phyloP scores from a whole-genome alignment of 1,284 basidiomycete genomes.

The Ganoderma multipileum region DNA sequence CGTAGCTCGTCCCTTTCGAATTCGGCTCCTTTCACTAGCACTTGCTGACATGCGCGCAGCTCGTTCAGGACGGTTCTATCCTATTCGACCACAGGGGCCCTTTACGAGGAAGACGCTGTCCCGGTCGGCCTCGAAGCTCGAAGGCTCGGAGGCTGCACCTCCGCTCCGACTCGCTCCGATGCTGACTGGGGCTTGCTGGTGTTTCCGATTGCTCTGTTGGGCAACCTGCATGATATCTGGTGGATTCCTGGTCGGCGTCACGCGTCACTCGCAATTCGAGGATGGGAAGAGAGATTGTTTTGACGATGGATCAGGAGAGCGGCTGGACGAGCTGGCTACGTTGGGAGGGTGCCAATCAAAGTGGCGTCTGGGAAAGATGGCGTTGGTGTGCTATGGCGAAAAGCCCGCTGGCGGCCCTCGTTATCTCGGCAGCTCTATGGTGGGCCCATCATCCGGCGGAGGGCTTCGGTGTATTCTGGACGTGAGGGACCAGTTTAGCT shows the following conservation, averaged over 20 bases:
- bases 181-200: constrained; percentile 16
- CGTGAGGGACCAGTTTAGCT: constrained; percentile 25
- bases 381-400: constrained; percentile 29
- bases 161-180: constrained; percentile 22
- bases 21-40: constrained; percentile 2
- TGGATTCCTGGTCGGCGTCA: neutral
- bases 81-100: constrained; percentile 1
- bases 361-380: constrained; percentile 24
- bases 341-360: constrained; percentile 22
- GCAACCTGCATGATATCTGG: neutral
- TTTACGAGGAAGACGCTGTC: constrained; percentile 3
- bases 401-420: constrained; percentile 25
- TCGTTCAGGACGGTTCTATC: neutral
- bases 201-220: neutral
- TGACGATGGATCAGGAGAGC: constrained; percentile 1
- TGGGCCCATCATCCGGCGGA: constrained; percentile 9
- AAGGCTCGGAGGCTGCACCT: constrained; percentile 18
- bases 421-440: constrained; percentile 32
- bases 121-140: constrained; percentile 29
- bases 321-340: constrained; percentile 3
- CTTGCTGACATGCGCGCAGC: constrained; percentile 1
- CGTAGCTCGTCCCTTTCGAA: neutral
- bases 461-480: constrained; percentile 28
- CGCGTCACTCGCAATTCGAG: constrained; percentile 15
- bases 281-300: constrained; percentile 5